Percentiles rank a stretch among this genome's conserved stretches.
phyloP scores from a whole-genome alignment of 2,329 filamentous ascomycete genomes.

The Blumeria graminis region DNA sequence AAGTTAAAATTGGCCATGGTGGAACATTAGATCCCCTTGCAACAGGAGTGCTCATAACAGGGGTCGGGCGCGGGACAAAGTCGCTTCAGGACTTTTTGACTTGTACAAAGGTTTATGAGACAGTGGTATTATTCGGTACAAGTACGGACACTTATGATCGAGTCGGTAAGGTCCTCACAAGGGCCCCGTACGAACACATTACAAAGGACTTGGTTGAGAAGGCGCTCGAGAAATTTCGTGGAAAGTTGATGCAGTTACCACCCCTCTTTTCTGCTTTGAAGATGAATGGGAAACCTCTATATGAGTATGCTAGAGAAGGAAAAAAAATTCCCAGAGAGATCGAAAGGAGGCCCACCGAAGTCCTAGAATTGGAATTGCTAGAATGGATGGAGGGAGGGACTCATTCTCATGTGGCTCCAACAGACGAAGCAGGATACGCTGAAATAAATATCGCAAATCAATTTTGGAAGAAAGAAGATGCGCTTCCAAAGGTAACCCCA shows the following conservation, averaged over 20 bases:
- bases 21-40: conserved; percentile 88
- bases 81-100: conserved; percentile 50
- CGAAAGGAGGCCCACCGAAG: conserved; percentile 53
- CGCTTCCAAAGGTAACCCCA: conserved; percentile 1
- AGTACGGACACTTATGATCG: conserved; percentile 84
- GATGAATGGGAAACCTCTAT: conserved; percentile 80
- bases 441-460: conserved; percentile 59
- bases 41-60: conserved; percentile 75
- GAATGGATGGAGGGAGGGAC: conserved; percentile 68
- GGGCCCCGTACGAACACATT: conserved; percentile 54
- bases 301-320: conserved; percentile 85
- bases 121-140: conserved; percentile 69
- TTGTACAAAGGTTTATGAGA: conserved; percentile 87
- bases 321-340: conserved; percentile 71
- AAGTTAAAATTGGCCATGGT: conserved; percentile 88
- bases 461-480: conserved; percentile 36
- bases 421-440: conserved; percentile 47
- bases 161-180: conserved; percentile 58
- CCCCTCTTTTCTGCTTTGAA: conserved; percentile 84
- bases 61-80: conserved; percentile 75
- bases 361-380: conserved; percentile 51
- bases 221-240: conserved; percentile 50
- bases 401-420: conserved; percentile 59
- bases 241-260: conserved; percentile 70
- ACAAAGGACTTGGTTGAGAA: conserved; percentile 53